Evolutionary conservation across 345 rosid genomes (phyloP), one percentile per base, ranked within the genome.

Genomic region (Kernera saxatilis): DNA sequence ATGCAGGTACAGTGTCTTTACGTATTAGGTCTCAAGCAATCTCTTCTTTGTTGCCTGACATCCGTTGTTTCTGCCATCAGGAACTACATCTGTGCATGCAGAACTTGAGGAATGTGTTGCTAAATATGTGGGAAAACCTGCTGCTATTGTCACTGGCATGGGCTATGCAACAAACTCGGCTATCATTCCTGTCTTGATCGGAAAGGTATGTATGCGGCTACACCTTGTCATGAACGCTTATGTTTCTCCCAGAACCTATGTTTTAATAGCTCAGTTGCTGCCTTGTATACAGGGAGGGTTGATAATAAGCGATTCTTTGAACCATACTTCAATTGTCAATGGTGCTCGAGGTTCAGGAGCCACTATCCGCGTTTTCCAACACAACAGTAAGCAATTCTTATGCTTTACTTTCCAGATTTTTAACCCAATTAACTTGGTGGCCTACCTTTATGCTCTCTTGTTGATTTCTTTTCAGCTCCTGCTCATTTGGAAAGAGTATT

Each of bases 261-360:
- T 19, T 32, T 22, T 57, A 18, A 17, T 73, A 51, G 61, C 72
- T 33, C 33, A 5, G 22, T 45, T 77, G 13, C 49, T 70, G 22
- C 29, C 77, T 44, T 35, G 2, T 61, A 21, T 53, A 25, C 79
- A 94, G 97, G 97, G 99, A 78, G 87, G 90, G 35, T 82, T 94
- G 81, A 88, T 91, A 36, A 83, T 94, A 18, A 91, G 99, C 58
- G 99, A 94, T 80, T 91, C 99, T 3, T 78, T 94, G 81, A 94
- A 94, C 86, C 99, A 94, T 73, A 91, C 87, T 76, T 94, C 97
- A 25, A 89, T 91, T 80, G 88, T 94, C 55, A 94, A 82, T 78
- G 99, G 99, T 52, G 99, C 97, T 43, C 88, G 99, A 69, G 99
- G 97, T 50, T 91, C 99, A 9, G 96, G 97, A 74, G 95, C 98